phyloP scores from a whole-genome alignment of 129 eudicot species.

The Centrapalus pauciflorus region DNA sequence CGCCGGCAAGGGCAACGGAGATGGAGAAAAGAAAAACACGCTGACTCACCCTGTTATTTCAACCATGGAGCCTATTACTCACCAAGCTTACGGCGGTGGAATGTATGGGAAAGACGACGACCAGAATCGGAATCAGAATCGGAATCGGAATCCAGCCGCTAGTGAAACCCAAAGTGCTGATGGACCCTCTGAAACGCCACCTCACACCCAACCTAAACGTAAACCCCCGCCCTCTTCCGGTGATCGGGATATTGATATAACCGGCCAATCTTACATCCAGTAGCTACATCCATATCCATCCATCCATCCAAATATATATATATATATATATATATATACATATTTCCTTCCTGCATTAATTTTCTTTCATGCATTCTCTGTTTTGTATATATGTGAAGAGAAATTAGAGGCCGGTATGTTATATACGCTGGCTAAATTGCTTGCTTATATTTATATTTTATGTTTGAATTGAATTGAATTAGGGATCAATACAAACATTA shows the following conservation, averaged over 20 bases:
- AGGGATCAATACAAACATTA: too few species aligned
- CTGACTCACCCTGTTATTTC: constrained; percentile 36
- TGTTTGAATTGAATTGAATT: too few species aligned
- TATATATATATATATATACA: too few species aligned
- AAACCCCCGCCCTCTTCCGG: constrained; percentile 63
- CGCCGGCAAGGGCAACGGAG: background rate
- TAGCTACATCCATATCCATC: too few species aligned
- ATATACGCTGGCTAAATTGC: too few species aligned
- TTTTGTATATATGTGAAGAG: too few species aligned
- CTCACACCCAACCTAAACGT: constrained; percentile 31
- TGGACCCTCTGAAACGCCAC: constrained; percentile 45
- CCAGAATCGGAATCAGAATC: constrained; percentile 2
- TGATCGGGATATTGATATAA: constrained; percentile 63
- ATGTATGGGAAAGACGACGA: constrained; percentile 52
- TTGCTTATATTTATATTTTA: too few species aligned
- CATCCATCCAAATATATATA: too few species aligned
- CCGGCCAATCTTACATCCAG: constrained; percentile 78
- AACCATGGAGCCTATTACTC: constrained; percentile 46
- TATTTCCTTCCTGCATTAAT: too few species aligned
- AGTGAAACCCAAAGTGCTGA: constrained; percentile 74
- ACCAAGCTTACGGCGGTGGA: constrained; percentile 79
- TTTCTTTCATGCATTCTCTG: too few species aligned
- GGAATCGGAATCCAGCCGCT: constrained; percentile 29
- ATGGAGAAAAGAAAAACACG: too few species aligned
- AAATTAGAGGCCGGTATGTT: too few species aligned